Evolutionary conservation across 768 basidiomycete species (phyloP), one percentile per base, ranked within the genome.

Genomic region (Lyophyllum atratum): DNA sequence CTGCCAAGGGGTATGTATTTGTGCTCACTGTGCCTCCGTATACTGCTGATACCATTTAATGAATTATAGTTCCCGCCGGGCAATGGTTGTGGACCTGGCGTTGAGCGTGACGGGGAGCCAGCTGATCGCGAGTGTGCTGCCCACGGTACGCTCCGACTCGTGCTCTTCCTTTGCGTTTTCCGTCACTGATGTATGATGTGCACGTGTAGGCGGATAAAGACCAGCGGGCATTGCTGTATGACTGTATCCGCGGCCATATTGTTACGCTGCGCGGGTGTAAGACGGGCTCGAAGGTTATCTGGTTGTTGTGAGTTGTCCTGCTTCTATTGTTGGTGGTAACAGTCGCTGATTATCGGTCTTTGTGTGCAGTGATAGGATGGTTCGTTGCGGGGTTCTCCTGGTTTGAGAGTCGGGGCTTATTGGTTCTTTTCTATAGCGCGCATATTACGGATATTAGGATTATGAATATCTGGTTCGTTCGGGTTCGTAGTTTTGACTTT

Each of bases 211-310:
- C 89, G 52, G 90, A 92, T 72, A 92, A 92, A 70, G 92, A 93
- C 52, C 92, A 94, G 68, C 85, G 92, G 21, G 85, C 87, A 2
- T 70, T 86, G 57, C 76, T 94, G 33, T 93, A 92, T 64, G 92
- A 93, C 42, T 92, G 92, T 64, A 92, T 93, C 60, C 81, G 88
- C 37, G 90, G 90, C 3, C 91, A 93, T 66, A 92, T 93, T 61
- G 92, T 93, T 46, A 93, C 92, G 26, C 78, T 94, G n/a, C 84
- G 92, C 34, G 92, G 92, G 21, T 93, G 91, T 68, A 93, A 93
- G 78, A 92, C 92, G 1, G 92, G 92, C 25, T 93, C 92, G 1
- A 93, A 92, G 68, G 90, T 93, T 66, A 93, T 93, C 66, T 94
- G 92, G 92, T 79, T 94, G 49, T 94, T 94, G 79, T 83, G 66